phyloP scores from a whole-genome alignment of 306 rosid species.

The Rosa rugosa region DNA sequence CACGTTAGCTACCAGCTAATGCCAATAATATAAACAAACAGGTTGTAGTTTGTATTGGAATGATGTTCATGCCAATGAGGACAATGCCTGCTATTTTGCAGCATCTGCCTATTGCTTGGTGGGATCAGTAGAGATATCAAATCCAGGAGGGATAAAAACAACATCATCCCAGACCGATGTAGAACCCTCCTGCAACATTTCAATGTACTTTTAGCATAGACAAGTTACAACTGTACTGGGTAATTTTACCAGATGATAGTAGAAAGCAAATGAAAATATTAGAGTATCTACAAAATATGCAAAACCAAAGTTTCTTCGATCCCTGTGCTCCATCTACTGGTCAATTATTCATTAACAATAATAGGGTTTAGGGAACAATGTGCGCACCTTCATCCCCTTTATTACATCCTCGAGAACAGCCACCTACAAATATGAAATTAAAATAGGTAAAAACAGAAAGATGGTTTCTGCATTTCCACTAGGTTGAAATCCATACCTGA shows the following conservation, averaged over 20 bases:
- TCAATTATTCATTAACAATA: background rate
- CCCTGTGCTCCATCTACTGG: constrained; percentile 1
- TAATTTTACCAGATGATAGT: background rate
- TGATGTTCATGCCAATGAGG: constrained; percentile 20
- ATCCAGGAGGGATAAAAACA: constrained; percentile 92
- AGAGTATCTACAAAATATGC: background rate
- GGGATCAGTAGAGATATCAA: constrained; percentile 68
- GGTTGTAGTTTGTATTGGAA: background rate
- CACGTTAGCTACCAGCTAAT: background rate
- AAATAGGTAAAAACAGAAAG: constrained; percentile 15
- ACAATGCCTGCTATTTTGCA: constrained; percentile 20
- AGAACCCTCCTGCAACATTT: constrained; percentile 66
- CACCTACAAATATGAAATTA: constrained; percentile 52
- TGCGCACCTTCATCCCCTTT: constrained; percentile 85
- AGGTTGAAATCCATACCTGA: constrained; percentile 54
- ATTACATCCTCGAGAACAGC: constrained; percentile 82
- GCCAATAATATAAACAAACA: constrained; percentile 2
- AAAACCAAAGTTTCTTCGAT: background rate
- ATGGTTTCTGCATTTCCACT: constrained; percentile 7
- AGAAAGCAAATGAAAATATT: background rate
- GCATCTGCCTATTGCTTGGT: constrained; percentile 27
- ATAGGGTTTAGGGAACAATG: background rate
- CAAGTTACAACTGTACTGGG: background rate
- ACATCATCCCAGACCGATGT: constrained; percentile 63
- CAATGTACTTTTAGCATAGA: constrained; percentile 16